Base-by-base conservation (phyloP, 2,329 filamentous ascomycete genomes). In the Pseudofabraea citricarpa region DNA sequence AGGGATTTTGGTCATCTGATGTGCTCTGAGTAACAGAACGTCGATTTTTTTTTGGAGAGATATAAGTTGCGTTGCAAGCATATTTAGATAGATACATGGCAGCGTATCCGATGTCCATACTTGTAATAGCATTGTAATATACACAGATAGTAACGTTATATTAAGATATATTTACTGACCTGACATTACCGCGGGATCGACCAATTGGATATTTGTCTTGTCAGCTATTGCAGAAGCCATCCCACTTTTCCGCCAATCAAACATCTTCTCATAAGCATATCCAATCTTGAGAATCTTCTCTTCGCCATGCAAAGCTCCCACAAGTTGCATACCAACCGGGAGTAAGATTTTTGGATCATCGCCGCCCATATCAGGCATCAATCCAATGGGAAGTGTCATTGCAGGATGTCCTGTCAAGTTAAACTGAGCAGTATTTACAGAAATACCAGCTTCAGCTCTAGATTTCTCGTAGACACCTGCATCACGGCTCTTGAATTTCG, bases 351-450 rank as follows among this genome's bases (percentile, higher is more conserved):
- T 31, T 15, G 13, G 49, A 4, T 54, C 42, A 4, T 67, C 64
- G 27, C 72, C 64, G 12, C 18, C 15, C 23, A 55, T 47, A 1
- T 68, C 62, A 2, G 63, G 59, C 3, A 68, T 57, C 50, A 70
- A 65, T 0, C 74, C 74, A 22, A 73, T 60, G 0, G 74, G 74
- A 31, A 79, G 58, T 0, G 69, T 66, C 52, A 79, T 54, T 0
- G 73, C 75, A 0, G 75, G 74, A 48, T 78, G 74, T 0, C 75
- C 75, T 0, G 74, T 78, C 3, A 73, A 65, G 50, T 79, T 74
- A 57, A 79, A 79, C 6, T 70, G 65, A 6, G 71, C 70, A 5
- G 75, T 80, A 48, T 80, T 80, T n/a, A 64, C 67, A 0, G 72
- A 77, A 44, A 77, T 50, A 0, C 76, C 75, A 26, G 77, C 70